These are phyloP conservation scores for Ophiosphaerella narmari DNA, from an alignment of 2,329 filamentous ascomycete genomes.

Conservation along the genomic window DNA sequence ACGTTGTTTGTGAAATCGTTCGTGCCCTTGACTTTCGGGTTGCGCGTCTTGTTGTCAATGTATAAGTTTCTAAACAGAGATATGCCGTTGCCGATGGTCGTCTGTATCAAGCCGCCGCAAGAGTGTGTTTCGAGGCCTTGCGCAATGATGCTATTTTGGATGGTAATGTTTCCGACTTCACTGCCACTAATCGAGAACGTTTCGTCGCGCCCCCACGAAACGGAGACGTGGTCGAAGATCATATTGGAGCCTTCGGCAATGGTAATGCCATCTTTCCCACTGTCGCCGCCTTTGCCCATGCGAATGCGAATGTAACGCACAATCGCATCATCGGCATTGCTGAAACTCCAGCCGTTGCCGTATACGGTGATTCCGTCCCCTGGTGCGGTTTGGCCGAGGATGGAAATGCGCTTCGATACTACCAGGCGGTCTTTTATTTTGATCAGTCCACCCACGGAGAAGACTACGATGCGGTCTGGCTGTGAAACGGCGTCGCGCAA, in stretches of 20 bases:
- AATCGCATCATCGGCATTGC: slow-evolving; percentile 58
- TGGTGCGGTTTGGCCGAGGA: slow-evolving; percentile 58
- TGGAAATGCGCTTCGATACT: slow-evolving; percentile 55
- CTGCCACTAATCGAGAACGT: slow-evolving; percentile 58
- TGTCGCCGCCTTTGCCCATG: slow-evolving; percentile 57
- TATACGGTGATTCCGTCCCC: slow-evolving; percentile 58
- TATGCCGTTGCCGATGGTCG: slow-evolving; percentile 51
- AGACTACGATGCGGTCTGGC: slow-evolving; percentile 56
- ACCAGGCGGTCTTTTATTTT: slow-evolving; percentile 54
- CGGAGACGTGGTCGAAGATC: slow-evolving; percentile 62
- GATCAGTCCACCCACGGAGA: slow-evolving; percentile 57
- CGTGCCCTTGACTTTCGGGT: slow-evolving; percentile 62
- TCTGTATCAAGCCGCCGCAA: slow-evolving; percentile 59
- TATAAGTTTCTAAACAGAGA: slow-evolving; percentile 61
- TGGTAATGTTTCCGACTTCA: slow-evolving; percentile 53
- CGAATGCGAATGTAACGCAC: slow-evolving; percentile 61
- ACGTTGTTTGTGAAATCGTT: slow-evolving; percentile 60
- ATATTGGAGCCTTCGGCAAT: slow-evolving; percentile 60
- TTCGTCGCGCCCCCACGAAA: slow-evolving; percentile 62
- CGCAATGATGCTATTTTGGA: slow-evolving; percentile 59
- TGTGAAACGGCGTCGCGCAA: slow-evolving; percentile 57
- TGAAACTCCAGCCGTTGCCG: slow-evolving; percentile 60
- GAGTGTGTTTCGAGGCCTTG: slow-evolving; percentile 60
- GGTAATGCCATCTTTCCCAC: slow-evolving; percentile 59
- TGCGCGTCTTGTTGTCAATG: slow-evolving; percentile 62